These are phyloP conservation scores for Ambrosiella beaveri DNA, from an alignment of 2,329 filamentous ascomycete species.

Conservation along the genomic window DNA sequence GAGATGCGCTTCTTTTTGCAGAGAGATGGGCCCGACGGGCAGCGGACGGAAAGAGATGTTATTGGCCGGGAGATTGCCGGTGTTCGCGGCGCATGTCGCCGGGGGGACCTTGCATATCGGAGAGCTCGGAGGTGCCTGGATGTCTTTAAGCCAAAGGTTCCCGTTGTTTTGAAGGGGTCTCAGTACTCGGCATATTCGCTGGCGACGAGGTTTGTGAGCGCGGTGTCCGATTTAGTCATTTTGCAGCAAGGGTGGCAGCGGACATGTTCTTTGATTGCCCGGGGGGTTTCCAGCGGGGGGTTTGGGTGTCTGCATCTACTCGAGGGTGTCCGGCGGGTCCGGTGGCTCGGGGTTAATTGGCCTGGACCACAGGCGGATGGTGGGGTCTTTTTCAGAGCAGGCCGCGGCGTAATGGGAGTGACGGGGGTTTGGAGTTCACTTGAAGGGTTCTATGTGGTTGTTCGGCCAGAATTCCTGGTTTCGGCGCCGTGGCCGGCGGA, in stretches of 20 bases:
- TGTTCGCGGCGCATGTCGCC: conserved; percentile 2
- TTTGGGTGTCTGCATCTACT: conserved; percentile 5
- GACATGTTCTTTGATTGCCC: conserved; percentile 5
- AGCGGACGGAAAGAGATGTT: conserved; percentile 1
- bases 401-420: conserved; percentile 1
- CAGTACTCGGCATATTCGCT: conserved; percentile 5
- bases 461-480: conserved; percentile 5
- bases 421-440: conserved; percentile 6
- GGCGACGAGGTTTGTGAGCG: conserved; percentile 2
- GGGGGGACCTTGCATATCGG: neutral
- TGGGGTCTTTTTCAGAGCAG: conserved; percentile 1
- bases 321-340: conserved; percentile 1
- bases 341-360: conserved; percentile 7
- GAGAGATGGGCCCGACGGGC: conserved; percentile 7
- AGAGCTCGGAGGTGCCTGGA: neutral
- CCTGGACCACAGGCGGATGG: conserved; percentile 7
- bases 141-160: neutral
- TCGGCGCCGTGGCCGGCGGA: neutral
- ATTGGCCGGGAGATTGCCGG: neutral
- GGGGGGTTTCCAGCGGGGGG: neutral
- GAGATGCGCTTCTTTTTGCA: conserved; percentile 5
- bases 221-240: conserved; percentile 2
- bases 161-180: neutral
- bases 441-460: conserved; percentile 8
- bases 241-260: conserved; percentile 11